Base-by-base conservation (phyloP, 441 rosid species). In the Sinapis alba region DNA sequence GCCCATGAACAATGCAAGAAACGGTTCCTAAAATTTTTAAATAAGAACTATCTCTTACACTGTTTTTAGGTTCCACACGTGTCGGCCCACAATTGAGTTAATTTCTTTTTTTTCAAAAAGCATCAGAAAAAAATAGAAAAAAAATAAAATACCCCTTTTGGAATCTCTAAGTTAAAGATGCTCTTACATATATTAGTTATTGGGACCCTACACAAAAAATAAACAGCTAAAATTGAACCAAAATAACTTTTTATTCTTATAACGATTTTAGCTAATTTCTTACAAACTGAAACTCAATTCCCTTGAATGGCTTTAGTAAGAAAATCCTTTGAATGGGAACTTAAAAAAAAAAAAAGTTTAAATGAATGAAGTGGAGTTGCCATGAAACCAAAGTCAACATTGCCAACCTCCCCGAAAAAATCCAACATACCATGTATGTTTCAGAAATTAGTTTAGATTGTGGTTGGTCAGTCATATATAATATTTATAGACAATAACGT, bases 371-470 rank as follows among this genome's bases (percentile, higher is more conserved):
- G 6, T 1, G 30, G 12, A 61, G 0, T 26, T 18, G 32, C 23
- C 15, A 32, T 34, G 21, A 12, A 65, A 56, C 50, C 50, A 65
- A 74, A 72, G 54, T 73, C 70, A 64, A 53, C 21, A 50, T 71
- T 45, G 59, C 51, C 62, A 65, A 68, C 18, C 27, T 68, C 61
- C 50, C 30, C 19, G 6, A 66, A 19, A 57, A 57, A 24, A 58
- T 26, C 62, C 62, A 26, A 58, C 62, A 30, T n/a, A 26, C 11
- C 62, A 58, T 26, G 62, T 26, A n/a, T 26, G 62, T n/a, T 36
- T 58, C 34, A 26, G 27, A 4, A 26, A 7, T 26, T 58, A 7
- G 20, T 26, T 58, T 26, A 7, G 62, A 26, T 26, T 58, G 3
- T 26, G 62, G 62, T 57, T 58, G 20, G 16, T 23, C 15, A 54